Evolutionary conservation across 2,329 filamentous ascomycete genomes (phyloP).

Genomic region (Uncinocarpus reesii): DNA sequence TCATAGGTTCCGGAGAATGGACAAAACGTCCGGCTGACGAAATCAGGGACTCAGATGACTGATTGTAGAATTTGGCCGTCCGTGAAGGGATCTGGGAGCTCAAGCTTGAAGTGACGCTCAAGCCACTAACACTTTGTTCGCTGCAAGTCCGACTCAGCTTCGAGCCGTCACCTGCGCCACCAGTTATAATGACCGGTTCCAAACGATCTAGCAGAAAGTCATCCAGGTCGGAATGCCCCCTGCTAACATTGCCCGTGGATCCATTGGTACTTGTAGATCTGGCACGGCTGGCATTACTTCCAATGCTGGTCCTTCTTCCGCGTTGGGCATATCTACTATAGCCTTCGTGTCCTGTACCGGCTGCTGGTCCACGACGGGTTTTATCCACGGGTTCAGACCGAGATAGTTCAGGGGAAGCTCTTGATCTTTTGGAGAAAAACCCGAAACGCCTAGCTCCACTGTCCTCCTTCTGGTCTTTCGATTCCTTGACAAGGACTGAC

Average conservation of each 20-base stretch:
- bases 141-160: slow-evolving; percentile 31
- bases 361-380: slow-evolving; percentile 65
- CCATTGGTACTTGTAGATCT: slow-evolving; percentile 34
- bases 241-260: slow-evolving; percentile 34
- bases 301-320: slow-evolving; percentile 36
- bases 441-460: slow-evolving; percentile 57
- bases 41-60: slow-evolving; percentile 29
- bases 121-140: slow-evolving; percentile 31
- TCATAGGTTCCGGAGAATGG: slow-evolving; percentile 29
- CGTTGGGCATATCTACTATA: slow-evolving; percentile 41
- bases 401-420: slow-evolving; percentile 46
- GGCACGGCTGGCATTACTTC: slow-evolving; percentile 32
- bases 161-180: slow-evolving; percentile 32
- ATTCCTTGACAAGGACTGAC: slow-evolving; percentile 20
- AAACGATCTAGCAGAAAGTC: slow-evolving; percentile 40
- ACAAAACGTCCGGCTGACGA: slow-evolving; percentile 21
- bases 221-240: slow-evolving; percentile 36
- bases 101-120: slow-evolving; percentile 25
- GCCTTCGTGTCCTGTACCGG: slow-evolving; percentile 84
- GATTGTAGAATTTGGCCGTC: slow-evolving; percentile 22
- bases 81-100: slow-evolving; percentile 20
- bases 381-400: slow-evolving; percentile 49
- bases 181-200: slow-evolving; percentile 42
- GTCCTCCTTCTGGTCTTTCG: slow-evolving; percentile 26
- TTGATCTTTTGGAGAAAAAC: slow-evolving; percentile 65